Evolutionary conservation across 371 early-diverging fungal species (phyloP), one percentile per base, ranked within the genome.

Genomic region (Lichtheimia hyalospora): DNA sequence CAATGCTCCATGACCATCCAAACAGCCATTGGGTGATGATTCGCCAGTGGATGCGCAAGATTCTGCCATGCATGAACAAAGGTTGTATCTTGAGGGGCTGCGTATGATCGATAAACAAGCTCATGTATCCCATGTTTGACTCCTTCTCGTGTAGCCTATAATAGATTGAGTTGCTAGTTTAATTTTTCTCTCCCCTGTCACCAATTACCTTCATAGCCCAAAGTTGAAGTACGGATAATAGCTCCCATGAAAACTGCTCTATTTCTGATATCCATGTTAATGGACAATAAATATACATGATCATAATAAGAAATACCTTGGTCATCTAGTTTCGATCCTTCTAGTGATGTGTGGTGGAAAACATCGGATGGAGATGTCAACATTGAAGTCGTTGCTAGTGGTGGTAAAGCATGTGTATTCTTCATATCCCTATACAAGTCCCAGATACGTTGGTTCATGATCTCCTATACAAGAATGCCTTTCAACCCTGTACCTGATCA

Each of bases 161-260:
- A 7, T 8, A 34, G 6, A 34, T 10, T 8, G 34, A 34, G 34
- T 34, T 10, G 10, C 10, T 34, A 10, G 8, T 34, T 27, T 27
- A 7, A n/a, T n/a, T 27, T 7, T 27, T 27, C 4, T 34, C 34
- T 8, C 10, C 10, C 34, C 10, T 34, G 10, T 0, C 34, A 34
- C 10, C 8, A 14, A 39, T 24, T 58, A 60, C 66, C 61, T 65
- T 65, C 42, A 34, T 57, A 13, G 16, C 46, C 66, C 66, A 65
- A 12, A 65, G 42, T 27, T 65, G 55, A 5, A 65, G 16, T 25
- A 59, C 53, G n/a, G 66, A 58, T 24, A 63, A 48, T 21, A 63
- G 20, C 16, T 58, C 64, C 46, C 12, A 46, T 10, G 46, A 46
- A 46, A 46, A 46, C 0, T 2, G 46, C 46, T 46, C 46, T 46